phyloP scores from a whole-genome alignment of 2,329 filamentous ascomycete species.

The Epichloe sibirici region DNA sequence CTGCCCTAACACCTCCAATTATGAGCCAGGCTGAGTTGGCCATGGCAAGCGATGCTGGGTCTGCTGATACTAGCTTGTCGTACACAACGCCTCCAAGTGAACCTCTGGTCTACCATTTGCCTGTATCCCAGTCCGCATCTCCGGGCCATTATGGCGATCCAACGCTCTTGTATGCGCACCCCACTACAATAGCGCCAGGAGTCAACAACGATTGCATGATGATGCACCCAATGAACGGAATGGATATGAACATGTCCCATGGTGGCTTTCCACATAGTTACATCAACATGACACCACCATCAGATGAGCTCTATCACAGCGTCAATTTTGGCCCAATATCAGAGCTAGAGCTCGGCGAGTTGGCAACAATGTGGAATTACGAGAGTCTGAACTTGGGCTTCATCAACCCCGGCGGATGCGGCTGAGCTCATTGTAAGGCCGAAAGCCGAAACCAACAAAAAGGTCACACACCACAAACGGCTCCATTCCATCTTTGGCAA shows the following conservation, averaged over 20 bases:
- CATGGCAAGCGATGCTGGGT: constrained; percentile 1
- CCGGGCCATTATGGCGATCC: neutral
- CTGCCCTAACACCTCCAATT: constrained; percentile 7
- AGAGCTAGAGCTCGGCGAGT: constrained; percentile 21
- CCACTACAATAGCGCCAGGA: neutral
- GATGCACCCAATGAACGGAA: constrained; percentile 1
- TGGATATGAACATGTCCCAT: neutral
- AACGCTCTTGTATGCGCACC: neutral
- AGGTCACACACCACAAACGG: neutral
- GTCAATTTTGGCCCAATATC: constrained; percentile 16
- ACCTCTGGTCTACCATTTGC: neutral
- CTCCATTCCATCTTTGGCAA: neutral
- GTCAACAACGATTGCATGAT: neutral
- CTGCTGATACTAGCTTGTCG: neutral
- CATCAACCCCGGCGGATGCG: constrained; percentile 9
- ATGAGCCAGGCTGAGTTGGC: neutral
- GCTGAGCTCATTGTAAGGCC: neutral
- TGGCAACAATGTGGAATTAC: constrained; percentile 23
- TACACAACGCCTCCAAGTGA: constrained; percentile 6
- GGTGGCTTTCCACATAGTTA: constrained; percentile 1
- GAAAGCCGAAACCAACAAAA: neutral
- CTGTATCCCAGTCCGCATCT: neutral
- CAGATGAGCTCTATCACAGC: constrained; percentile 6
- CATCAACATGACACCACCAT: constrained; percentile 8
- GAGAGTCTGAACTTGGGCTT: constrained; percentile 21